Conservation (phyloP, 176 grass and related monocot genomes). For the Alloteropsis semialata region DNA sequence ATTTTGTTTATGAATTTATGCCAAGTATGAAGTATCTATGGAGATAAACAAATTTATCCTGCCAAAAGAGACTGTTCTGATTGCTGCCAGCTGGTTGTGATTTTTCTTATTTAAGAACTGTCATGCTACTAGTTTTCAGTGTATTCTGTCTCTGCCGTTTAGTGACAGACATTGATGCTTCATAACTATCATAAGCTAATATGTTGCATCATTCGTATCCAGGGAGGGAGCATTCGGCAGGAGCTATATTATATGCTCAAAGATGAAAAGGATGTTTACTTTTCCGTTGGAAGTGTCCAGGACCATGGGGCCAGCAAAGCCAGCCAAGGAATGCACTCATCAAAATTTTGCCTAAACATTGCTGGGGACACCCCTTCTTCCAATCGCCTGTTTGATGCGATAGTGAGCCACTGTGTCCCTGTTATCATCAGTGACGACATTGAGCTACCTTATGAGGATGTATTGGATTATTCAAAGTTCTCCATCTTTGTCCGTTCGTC, state of each 20-base stretch:
- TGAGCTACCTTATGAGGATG: constrained; percentile 81
- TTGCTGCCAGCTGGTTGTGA: neutral
- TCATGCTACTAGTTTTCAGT: neutral
- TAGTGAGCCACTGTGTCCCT: constrained; percentile 74
- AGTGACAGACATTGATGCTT: neutral
- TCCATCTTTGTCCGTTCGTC: constrained; percentile 72
- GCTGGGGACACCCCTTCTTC: constrained; percentile 91
- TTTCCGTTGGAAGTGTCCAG: constrained; percentile 78
- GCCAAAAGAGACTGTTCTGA: neutral
- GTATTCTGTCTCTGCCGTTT: neutral
- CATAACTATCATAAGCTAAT: constrained; percentile 15
- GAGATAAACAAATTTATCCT: neutral
- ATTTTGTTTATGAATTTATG: neutral
- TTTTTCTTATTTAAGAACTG: constrained; percentile 4
- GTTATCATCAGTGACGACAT: constrained; percentile 85
- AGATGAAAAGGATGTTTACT: constrained; percentile 73
- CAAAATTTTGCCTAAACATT: constrained; percentile 91
- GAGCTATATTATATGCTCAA: constrained; percentile 79
- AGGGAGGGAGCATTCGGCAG: constrained; percentile 82
- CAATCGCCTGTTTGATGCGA: constrained; percentile 85
- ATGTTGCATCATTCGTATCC: constrained; percentile 21
- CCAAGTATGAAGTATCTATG: neutral
- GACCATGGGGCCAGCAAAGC: constrained; percentile 79
- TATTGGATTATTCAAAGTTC: constrained; percentile 76
- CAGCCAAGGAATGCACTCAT: constrained; percentile 72